These are phyloP conservation scores for Aureobasidium vineae DNA, from an alignment of 2,329 filamentous ascomycete species.

Conservation along the genomic window DNA sequence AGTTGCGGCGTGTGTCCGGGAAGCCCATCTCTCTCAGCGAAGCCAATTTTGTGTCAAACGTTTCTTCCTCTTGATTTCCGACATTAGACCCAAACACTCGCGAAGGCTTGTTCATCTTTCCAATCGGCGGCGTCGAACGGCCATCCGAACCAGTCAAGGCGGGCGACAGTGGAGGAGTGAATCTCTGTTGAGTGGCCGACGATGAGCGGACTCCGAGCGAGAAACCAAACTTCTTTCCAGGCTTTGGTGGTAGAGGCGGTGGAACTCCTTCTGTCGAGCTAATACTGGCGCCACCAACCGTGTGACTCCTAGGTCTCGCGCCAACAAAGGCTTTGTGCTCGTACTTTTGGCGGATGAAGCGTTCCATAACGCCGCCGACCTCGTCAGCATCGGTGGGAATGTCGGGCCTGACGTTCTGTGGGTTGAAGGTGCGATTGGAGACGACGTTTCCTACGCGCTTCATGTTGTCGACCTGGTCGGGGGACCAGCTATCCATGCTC, in stretches of 20 bases:
- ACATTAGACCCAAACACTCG: constrained; percentile 67
- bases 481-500: constrained; percentile 97
- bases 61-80: constrained; percentile 50
- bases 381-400: constrained; percentile 90
- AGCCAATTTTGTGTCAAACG: constrained; percentile 71
- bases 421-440: constrained; percentile 88
- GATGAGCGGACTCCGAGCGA: constrained; percentile 58
- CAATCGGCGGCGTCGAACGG: constrained; percentile 29
- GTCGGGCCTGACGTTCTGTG: constrained; percentile 75
- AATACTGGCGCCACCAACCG: constrained; percentile 56
- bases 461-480: constrained; percentile 98
- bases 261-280: constrained; percentile 55
- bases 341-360: constrained; percentile 94
- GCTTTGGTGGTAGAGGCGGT: constrained; percentile 60
- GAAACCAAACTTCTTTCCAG: constrained; percentile 60
- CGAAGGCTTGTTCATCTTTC: constrained; percentile 62
- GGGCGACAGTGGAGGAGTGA: constrained; percentile 40
- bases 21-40: constrained; percentile 91
- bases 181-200: constrained; percentile 66
- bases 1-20: constrained; percentile 74
- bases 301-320: constrained; percentile 38
- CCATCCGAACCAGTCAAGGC: constrained; percentile 32
- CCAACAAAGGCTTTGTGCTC: constrained; percentile 59
- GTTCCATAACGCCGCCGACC: constrained; percentile 89
- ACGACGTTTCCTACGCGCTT: constrained; percentile 81